phyloP scores from a whole-genome alignment of 2,329 filamentous ascomycete genomes.

The Intubia oerlemansii region DNA sequence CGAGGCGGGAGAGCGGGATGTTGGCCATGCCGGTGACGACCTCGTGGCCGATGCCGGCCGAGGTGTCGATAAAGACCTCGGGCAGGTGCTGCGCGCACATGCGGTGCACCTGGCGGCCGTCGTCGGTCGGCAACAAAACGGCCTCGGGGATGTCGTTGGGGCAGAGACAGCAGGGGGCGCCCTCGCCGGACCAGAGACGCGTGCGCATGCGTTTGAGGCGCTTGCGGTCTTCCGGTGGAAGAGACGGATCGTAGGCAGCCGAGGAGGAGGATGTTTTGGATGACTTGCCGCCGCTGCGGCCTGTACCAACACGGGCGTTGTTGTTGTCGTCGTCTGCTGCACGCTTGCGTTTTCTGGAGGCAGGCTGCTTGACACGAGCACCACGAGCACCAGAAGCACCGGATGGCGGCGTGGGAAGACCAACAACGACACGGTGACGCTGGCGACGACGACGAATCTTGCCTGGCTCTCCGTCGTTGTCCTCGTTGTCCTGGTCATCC shows the following conservation, averaged over 20 bases:
- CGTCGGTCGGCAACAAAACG: slow-evolving; percentile 69
- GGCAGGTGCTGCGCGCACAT: slow-evolving; percentile 92
- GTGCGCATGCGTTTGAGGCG: slow-evolving; percentile 61
- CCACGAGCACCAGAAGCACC: too few relatives aligned
- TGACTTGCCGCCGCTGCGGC: too few relatives aligned
- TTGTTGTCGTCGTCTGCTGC: too few relatives aligned
- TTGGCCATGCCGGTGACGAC: slow-evolving; percentile 57
- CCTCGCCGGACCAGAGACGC: slow-evolving; percentile 22
- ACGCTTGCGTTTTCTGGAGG: slow-evolving; percentile 48
- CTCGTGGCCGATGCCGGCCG: slow-evolving; percentile 50
- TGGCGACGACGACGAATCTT: too few relatives aligned
- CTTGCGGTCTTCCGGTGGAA: too few relatives aligned
- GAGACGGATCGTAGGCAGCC: too few relatives aligned
- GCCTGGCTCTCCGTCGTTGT: too few relatives aligned
- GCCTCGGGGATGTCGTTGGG: slow-evolving; percentile 73
- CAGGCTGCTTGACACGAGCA: slow-evolving; percentile 21
- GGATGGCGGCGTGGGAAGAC: slow-evolving; percentile 37
- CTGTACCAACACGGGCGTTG: too few relatives aligned
- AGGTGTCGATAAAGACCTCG: slow-evolving; percentile 67
- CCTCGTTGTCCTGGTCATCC: slow-evolving; percentile 31
- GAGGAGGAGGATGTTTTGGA: too few relatives aligned
- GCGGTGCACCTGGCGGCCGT: slow-evolving; percentile 69
- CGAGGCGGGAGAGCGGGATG: slow-evolving; percentile 70
- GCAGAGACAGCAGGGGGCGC: slow-evolving; percentile 60
- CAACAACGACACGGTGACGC: too few relatives aligned